phyloP scores from a whole-genome alignment of 495 filamentous ascomycete species.

The Penicillium crystallinum region DNA sequence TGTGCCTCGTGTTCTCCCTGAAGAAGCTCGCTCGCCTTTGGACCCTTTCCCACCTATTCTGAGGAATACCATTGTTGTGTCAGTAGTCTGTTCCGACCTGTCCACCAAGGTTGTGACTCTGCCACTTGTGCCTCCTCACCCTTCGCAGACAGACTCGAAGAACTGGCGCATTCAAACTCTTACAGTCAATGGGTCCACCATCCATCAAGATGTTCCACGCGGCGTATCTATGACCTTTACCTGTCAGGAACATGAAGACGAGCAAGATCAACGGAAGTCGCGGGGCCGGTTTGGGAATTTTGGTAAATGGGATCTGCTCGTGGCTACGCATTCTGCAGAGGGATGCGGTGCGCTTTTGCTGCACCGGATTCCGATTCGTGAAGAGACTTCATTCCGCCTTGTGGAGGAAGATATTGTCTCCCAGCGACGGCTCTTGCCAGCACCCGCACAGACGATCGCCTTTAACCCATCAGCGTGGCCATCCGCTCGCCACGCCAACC shows the following conservation, averaged over 20 bases:
- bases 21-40: slow-evolving; percentile 37
- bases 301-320: slow-evolving; percentile 49
- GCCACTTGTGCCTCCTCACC: slow-evolving; percentile 68
- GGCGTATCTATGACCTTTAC: slow-evolving; percentile 65
- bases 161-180: slow-evolving; percentile 59
- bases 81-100: slow-evolving; percentile 64
- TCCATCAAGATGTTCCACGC: slow-evolving; percentile 56
- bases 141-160: slow-evolving; percentile 32
- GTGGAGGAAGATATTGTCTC: slow-evolving; percentile 46
- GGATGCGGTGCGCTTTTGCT: slow-evolving; percentile 58
- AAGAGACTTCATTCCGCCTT: slow-evolving; percentile 31
- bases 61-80: slow-evolving; percentile 61
- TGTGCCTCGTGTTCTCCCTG: slow-evolving; percentile 50
- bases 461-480: slow-evolving; percentile 68
- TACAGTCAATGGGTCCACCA: slow-evolving; percentile 43
- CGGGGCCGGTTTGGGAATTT: slow-evolving; percentile 19
- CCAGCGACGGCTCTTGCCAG: slow-evolving; percentile 58
- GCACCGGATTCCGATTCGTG: slow-evolving; percentile 44
- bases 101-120: slow-evolving; percentile 65
- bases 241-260: slow-evolving; percentile 33
- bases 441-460: slow-evolving; percentile 58
- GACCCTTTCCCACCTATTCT: slow-evolving; percentile 58
- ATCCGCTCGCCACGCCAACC: slow-evolving; percentile 50
- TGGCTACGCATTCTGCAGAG: slow-evolving; percentile 62
- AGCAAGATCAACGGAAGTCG: slow-evolving; percentile 24